A percentile compares a stretch with the other conserved stretches of the same genome.
Evolutionary conservation across 805 yeast genomes (phyloP).

Genomic region (Kodamaea fukazawae): DNA sequence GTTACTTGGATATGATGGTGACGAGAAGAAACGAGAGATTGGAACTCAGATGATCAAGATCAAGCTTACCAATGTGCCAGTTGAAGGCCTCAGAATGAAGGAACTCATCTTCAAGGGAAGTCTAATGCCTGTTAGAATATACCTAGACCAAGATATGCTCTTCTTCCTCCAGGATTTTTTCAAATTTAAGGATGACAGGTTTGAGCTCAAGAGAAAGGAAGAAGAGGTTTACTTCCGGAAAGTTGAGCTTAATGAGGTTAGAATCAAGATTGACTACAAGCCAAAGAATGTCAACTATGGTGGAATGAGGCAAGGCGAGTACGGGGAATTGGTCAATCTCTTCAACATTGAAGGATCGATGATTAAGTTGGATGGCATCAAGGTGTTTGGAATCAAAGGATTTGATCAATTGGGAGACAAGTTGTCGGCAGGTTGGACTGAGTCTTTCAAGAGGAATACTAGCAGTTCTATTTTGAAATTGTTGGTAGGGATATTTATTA

Average conservation of each 20-base stretch:
- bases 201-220: constrained; percentile 55
- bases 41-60: constrained; percentile 62
- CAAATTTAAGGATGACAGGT: constrained; percentile 72
- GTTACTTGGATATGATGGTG: constrained; percentile 66
- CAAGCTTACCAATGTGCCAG: constrained; percentile 57
- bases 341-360: constrained; percentile 86
- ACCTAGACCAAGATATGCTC: constrained; percentile 90
- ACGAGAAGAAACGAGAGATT: constrained; percentile 66
- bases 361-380: constrained; percentile 58
- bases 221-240: constrained; percentile 69
- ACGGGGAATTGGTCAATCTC: constrained; percentile 83
- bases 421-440: constrained; percentile 75
- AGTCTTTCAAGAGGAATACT: constrained; percentile 7
- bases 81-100: constrained; percentile 62
- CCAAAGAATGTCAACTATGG: constrained; percentile 86
- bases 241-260: constrained; percentile 57
- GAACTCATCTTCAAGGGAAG: constrained; percentile 57
- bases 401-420: constrained; percentile 54
- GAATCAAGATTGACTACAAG: constrained; percentile 78
- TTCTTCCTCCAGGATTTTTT: constrained; percentile 80
- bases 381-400: constrained; percentile 76
- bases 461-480: constrained; percentile 30
- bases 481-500: constrained; percentile 79
- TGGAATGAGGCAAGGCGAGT: constrained; percentile 82
- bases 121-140: constrained; percentile 73